A percentile compares a stretch with the other conserved stretches of the same genome.
These are phyloP conservation scores for Hypoxylon cercidicola DNA, from an alignment of 495 filamentous ascomycete genomes.

Conservation along the genomic window DNA sequence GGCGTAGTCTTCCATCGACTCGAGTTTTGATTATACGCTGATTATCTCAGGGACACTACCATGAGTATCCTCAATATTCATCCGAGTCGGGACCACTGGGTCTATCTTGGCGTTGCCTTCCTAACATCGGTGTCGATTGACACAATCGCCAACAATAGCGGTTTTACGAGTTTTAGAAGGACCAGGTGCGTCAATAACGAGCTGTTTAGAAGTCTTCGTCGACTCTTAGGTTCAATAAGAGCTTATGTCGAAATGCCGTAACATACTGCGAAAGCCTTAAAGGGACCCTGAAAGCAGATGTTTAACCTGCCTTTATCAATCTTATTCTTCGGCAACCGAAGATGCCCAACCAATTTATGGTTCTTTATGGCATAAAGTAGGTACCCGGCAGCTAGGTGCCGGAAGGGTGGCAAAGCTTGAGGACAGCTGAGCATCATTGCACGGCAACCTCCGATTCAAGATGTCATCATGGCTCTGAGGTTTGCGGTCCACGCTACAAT, in stretches of 20 bases:
- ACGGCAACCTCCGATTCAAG: too few species aligned
- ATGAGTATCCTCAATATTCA: too few species aligned
- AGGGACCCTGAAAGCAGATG: not conserved
- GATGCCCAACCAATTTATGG: too few species aligned
- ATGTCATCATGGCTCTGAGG: too few species aligned
- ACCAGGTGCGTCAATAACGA: not conserved
- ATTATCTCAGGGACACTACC: not conserved
- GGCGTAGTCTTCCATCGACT: not conserved
- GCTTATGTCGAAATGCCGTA: not conserved
- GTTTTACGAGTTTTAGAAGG: not conserved
- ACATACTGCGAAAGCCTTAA: not conserved
- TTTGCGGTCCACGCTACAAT: too few species aligned
- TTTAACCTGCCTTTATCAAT: not conserved
- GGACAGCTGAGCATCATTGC: not conserved
- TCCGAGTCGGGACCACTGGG: too few species aligned
- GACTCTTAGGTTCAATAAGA: not conserved
- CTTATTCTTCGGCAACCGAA: not conserved
- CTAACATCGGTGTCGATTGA: too few species aligned
- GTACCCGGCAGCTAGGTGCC: too few species aligned
- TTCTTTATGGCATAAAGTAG: too few species aligned
- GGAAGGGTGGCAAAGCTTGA: too few species aligned
- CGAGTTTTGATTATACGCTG: not conserved
- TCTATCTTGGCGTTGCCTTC: too few species aligned
- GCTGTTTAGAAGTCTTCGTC: not conserved
- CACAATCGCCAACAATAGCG: not conserved